phyloP scores from a whole-genome alignment of 2,329 filamentous ascomycete genomes.

The Alternaria arborescens region DNA sequence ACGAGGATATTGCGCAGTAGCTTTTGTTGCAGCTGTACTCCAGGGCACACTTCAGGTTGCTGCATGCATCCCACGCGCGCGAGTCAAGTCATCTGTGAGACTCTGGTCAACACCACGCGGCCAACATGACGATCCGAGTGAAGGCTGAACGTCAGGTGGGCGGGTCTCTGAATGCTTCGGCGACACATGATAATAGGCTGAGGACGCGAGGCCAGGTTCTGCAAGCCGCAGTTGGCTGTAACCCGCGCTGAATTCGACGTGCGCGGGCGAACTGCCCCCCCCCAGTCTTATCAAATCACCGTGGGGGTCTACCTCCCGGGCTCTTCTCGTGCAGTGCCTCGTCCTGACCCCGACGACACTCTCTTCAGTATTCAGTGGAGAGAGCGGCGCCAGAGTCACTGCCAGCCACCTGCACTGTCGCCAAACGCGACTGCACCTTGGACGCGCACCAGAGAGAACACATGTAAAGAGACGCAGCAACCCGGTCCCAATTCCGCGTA shows the following conservation, averaged over 20 bases:
- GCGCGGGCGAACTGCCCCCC: constrained; percentile 15
- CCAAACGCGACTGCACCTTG: neutral
- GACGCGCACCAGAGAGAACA: neutral
- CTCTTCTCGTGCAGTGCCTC: constrained; percentile 20
- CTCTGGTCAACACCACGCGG: neutral
- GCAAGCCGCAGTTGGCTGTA: constrained; percentile 6
- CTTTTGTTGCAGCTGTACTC: neutral
- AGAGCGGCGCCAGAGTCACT: constrained; percentile 8
- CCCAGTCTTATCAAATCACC: constrained; percentile 27
- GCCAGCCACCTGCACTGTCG: neutral
- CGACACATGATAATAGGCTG: constrained; percentile 16
- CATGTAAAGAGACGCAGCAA: constrained; percentile 12
- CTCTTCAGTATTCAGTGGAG: constrained; percentile 11
- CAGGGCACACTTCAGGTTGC: neutral
- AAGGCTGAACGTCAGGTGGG: constrained; percentile 11
- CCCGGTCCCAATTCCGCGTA: constrained; percentile 10
- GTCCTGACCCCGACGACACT: constrained; percentile 14
- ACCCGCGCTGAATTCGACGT: constrained; percentile 12
- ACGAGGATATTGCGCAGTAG: constrained; percentile 3
- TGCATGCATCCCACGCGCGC: neutral
- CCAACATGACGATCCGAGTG: neutral
- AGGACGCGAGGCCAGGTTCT: constrained; percentile 5
- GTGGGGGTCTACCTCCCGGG: constrained; percentile 22
- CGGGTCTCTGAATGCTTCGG: neutral
- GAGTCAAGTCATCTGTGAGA: constrained; percentile 15